A percentile compares a stretch with the other conserved stretches of the same genome.
These are phyloP conservation scores for Calycina herbarum DNA, from an alignment of 2,329 filamentous ascomycete genomes.

Conservation along the genomic window DNA sequence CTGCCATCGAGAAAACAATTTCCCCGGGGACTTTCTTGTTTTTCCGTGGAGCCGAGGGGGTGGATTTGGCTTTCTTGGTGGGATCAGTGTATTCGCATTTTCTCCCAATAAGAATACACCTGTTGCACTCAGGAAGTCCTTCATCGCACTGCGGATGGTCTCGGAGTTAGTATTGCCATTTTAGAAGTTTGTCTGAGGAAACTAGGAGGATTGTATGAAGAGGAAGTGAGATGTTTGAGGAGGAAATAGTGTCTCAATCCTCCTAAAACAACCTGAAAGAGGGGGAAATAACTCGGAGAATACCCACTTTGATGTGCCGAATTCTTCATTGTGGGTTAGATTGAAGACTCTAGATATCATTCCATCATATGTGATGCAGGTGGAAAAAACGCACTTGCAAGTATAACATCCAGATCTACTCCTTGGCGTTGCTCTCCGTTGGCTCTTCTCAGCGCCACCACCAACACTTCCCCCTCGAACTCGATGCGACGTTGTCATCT, in stretches of 20 bases:
- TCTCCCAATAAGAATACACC: not conserved
- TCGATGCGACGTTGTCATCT: not conserved
- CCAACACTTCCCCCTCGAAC: not conserved
- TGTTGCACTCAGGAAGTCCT: not conserved
- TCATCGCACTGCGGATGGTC: no score
- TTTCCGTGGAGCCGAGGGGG: not conserved
- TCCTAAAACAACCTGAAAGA: no score
- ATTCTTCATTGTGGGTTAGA: not conserved
- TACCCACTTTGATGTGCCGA: not conserved
- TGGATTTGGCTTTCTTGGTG: not conserved
- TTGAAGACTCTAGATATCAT: not conserved
- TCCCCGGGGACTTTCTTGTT: not conserved
- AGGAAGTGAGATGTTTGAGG: no score
- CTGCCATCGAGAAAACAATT: constrained; percentile 3
- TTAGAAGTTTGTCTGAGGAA: no score
- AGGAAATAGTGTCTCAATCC: no score
- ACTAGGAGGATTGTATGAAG: no score
- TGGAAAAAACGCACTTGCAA: constrained; percentile 5
- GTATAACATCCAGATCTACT: constrained; percentile 4
- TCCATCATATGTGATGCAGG: not conserved
- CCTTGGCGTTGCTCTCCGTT: constrained; percentile 5
- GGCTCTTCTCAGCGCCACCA: not conserved
- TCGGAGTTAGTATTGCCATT: no score
- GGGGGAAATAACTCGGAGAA: no score
- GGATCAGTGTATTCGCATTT: not conserved